Base-by-base conservation (phyloP, 192 early-diverging fungal genomes). In the Coemansia sp. region DNA sequence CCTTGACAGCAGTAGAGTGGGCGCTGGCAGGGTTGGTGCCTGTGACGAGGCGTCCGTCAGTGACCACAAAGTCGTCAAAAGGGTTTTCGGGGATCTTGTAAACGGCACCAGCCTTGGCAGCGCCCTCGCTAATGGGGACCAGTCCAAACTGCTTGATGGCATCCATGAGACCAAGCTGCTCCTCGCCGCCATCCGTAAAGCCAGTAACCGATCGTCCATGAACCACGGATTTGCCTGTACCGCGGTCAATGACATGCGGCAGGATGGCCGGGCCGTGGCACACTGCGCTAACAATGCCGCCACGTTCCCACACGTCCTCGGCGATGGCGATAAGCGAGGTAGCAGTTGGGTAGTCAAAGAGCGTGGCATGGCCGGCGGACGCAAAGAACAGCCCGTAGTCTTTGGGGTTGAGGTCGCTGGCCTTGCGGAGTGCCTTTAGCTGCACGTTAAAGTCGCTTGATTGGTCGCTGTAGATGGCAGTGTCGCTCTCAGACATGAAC, bases 11-110 rank as follows among this genome's bases (percentile, higher is more conserved):
- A 15, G 78, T 81, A 14, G 73, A 63, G 52, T 70, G 71, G 22
- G 87, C 86, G 70, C 82, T 83, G 37, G 87, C 82, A 2, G 89
- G 89, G 68, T 89, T 87, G 53, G 85, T 82, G 22, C 89, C 88
- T 7, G 89, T 90, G 17, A 90, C 84, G 17, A 92, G 50, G 15
- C 83, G 74, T 0, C 89, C 89, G 50, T 92, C 89, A 0, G 72
- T 72, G 32, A 81, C 32, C 18, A 62, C 41, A 27, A 43, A 81
- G 54, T 63, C 83, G 37, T 74, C 83, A 41, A 74, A 86, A 18
- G 78, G 81, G n/a, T 58, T 56, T 6, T 76, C 82, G 11, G 83
- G 80, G 62, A 76, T 85, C 55, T 68, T 65, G 53, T 83, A 90
- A 18, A 65, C 68, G 14, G 76, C 88, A 8, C 88, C 88, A 2